A percentile compares a stretch with the other conserved stretches of the same genome.
phyloP scores from a whole-genome alignment of 768 basidiomycete genomes.

The Fibroporia radiculosa region DNA sequence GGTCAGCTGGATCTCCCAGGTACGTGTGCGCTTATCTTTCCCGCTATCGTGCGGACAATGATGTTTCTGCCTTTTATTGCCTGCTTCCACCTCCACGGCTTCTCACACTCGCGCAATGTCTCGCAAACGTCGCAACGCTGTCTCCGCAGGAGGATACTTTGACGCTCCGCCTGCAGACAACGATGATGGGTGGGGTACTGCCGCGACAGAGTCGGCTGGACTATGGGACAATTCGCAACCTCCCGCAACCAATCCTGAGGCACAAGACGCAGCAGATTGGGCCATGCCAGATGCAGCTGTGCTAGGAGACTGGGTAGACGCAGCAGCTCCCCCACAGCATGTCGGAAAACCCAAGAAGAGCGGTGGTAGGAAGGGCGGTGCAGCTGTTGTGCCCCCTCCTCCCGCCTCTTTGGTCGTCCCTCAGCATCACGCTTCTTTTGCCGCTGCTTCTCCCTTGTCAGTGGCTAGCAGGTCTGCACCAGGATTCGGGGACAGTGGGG shows the following conservation, averaged over 20 bases:
- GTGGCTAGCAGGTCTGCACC: neutral
- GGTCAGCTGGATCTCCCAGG: constrained; percentile 3
- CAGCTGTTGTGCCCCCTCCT: neutral
- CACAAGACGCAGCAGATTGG: neutral
- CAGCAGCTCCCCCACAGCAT: neutral
- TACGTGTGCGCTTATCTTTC: constrained; percentile 5
- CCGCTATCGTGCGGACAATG: neutral
- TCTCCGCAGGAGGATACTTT: neutral
- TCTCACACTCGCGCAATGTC: neutral
- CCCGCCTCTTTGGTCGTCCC: neutral
- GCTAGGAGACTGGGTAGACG: neutral
- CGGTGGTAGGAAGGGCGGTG: neutral
- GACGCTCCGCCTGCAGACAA: neutral
- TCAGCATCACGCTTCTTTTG: neutral
- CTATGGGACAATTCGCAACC: neutral
- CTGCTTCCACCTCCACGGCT: neutral
- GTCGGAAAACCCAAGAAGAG: neutral
- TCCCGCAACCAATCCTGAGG: neutral
- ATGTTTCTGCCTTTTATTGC: neutral
- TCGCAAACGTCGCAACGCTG: constrained; percentile 1
- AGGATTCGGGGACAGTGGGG: neutral
- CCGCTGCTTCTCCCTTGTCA: neutral
- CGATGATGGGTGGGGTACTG: constrained; percentile 2
- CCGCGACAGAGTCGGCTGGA: neutral
- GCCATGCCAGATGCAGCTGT: neutral